Evolutionary conservation across 441 rosid species (phyloP).

Genomic region (Melastoma candidum): DNA sequence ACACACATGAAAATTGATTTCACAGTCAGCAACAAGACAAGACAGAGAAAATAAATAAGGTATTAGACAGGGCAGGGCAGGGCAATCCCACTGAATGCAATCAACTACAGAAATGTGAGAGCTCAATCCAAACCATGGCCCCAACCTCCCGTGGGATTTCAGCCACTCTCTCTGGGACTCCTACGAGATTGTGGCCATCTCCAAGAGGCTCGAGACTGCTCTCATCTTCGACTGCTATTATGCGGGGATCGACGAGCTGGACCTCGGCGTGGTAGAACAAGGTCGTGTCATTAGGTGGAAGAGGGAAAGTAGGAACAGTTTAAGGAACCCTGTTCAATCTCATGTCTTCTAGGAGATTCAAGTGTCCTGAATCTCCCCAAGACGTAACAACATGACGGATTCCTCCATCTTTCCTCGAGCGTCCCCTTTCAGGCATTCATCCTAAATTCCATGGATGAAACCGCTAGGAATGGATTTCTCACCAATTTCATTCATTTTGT

Average conservation of each 20-base stretch:
- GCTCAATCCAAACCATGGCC: no score
- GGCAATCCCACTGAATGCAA: no score
- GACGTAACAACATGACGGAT: not conserved
- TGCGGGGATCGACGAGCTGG: slow-evolving; percentile 5
- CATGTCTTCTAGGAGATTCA: slow-evolving; percentile 39
- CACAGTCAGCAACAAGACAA: no score
- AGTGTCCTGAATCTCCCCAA: slow-evolving; percentile 16
- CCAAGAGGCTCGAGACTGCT: slow-evolving; percentile 45
- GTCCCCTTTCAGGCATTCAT: no score
- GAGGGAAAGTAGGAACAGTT: slow-evolving; percentile 46
- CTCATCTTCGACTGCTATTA: slow-evolving; percentile 31
- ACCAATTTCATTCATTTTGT: no score
- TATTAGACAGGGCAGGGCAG: no score
- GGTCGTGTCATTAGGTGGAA: slow-evolving; percentile 17
- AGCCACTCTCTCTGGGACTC: slow-evolving; percentile 61
- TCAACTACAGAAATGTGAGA: no score
- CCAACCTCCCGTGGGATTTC: slow-evolving; percentile 42
- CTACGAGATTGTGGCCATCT: slow-evolving; percentile 46
- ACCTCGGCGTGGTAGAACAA: not conserved
- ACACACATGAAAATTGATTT: no score
- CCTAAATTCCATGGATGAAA: no score
- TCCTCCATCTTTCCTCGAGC: not conserved
- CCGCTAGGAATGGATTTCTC: no score
- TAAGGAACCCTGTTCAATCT: slow-evolving; percentile 46
- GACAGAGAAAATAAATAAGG: no score